phyloP scores from a whole-genome alignment of 164 flowering plant species.

The Vitis cinerea region DNA sequence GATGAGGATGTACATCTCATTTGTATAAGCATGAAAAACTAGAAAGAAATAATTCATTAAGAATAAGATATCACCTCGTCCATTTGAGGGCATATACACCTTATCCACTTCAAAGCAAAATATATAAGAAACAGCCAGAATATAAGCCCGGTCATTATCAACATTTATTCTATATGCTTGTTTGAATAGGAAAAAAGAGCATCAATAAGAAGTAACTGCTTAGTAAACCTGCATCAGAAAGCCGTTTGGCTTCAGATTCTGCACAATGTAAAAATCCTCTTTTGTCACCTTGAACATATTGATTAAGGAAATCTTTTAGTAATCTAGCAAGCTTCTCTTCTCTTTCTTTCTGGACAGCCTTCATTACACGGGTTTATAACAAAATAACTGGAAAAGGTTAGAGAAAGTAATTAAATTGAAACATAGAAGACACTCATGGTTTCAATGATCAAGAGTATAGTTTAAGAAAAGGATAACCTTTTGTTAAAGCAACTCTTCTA shows the following conservation, averaged over 20 bases:
- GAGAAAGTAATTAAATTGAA: not conserved
- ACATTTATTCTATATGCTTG: not conserved
- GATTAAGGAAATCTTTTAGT: constrained; percentile 63
- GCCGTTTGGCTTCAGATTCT: constrained; percentile 76
- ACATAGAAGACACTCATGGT: no score
- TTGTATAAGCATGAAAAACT: no score
- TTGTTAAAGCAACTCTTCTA: not conserved
- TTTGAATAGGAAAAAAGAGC: not conserved
- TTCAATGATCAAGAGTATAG: no score
- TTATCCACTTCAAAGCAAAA: no score
- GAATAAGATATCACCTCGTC: no score
- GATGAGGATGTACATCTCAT: no score
- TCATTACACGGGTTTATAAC: constrained; percentile 11
- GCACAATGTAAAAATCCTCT: constrained; percentile 60
- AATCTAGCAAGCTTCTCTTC: constrained; percentile 78
- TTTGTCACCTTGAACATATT: constrained; percentile 72
- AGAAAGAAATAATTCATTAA: no score
- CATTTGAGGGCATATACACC: no score
- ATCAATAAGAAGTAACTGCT: not conserved
- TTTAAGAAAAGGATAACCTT: no score
- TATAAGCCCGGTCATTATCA: no score
- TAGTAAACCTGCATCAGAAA: constrained; percentile 62
- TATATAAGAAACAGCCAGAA: no score
- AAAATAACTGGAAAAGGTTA: not conserved
- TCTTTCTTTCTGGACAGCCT: constrained; percentile 88